These are phyloP conservation scores for Solanum aculeatissimum DNA, from an alignment of 305 asterid genomes.

Conservation along the genomic window DNA sequence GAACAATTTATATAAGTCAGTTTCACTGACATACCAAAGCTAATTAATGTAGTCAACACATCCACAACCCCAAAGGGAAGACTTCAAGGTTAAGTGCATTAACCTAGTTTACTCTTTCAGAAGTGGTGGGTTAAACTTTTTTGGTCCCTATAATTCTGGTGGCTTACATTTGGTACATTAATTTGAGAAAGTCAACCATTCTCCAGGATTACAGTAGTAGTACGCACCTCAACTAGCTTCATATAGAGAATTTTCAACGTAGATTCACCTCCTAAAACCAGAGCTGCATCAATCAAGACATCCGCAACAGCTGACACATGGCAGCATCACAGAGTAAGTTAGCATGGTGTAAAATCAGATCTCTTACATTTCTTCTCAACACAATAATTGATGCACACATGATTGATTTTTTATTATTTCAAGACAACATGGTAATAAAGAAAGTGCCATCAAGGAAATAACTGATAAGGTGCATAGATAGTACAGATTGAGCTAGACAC, in stretches of 20 bases:
- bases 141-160: not conserved
- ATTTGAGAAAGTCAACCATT: conserved; percentile 3
- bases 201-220: conserved; percentile 2
- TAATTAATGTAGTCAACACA: not conserved
- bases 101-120: not conserved
- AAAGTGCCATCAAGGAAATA: not conserved
- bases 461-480: not conserved
- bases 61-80: not conserved
- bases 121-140: not conserved
- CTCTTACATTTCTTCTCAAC: not conserved
- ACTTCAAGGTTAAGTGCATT: conserved; percentile 1
- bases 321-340: conserved; percentile 22
- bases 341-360: conserved; percentile 8
- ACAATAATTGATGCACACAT: not conserved
- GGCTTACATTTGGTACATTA: not conserved
- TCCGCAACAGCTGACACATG: conserved; percentile 99
- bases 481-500: not conserved
- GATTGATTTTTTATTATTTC: not conserved
- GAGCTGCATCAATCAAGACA: conserved; percentile 93
- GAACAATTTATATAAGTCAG: not conserved
- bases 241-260: conserved; percentile 71
- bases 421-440: not conserved
- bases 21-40: not conserved
- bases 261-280: conserved; percentile 92
- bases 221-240: conserved; percentile 84